Percentiles rank a stretch among this genome's conserved stretches.
Evolutionary conservation across 441 rosid species (phyloP).

Genomic region (Euphorbia schlechtendalii): DNA sequence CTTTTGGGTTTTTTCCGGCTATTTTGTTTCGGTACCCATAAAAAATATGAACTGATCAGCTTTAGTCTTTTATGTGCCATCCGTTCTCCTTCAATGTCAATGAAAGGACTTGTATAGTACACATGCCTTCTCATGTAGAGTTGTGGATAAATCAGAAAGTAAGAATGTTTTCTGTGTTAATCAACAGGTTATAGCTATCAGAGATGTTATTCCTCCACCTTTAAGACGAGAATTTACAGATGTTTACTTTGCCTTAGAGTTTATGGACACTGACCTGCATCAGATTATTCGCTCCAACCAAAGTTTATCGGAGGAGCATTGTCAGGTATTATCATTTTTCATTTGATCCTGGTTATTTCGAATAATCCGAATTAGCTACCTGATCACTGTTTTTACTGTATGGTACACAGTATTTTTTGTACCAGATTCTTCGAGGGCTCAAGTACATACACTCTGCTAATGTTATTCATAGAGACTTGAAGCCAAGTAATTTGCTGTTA

Average conservation of each 20-base stretch:
- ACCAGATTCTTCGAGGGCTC: constrained; percentile 88
- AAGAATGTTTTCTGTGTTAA: constrained; percentile 4
- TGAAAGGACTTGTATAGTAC: background rate
- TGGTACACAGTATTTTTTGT: constrained; percentile 73
- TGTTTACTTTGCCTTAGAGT: constrained; percentile 78
- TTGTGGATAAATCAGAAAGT: background rate
- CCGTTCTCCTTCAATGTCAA: background rate
- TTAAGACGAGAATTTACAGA: constrained; percentile 66
- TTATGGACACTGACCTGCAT: constrained; percentile 97
- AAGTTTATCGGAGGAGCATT: constrained; percentile 82
- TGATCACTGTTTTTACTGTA: constrained; percentile 5
- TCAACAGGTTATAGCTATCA: constrained; percentile 63
- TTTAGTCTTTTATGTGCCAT: background rate
- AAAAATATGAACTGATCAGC: background rate
- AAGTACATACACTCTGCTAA: constrained; percentile 96
- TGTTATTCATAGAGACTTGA: constrained; percentile 86
- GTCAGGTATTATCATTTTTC: constrained; percentile 60
- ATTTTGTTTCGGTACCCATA: too few species aligned
- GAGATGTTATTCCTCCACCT: constrained; percentile 98
- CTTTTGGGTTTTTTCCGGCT: background rate
- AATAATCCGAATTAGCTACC: constrained; percentile 1
- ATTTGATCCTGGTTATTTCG: too few species aligned
- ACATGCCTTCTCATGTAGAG: background rate
- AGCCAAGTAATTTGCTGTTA: constrained; percentile 82
- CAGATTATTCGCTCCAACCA: constrained; percentile 93